phyloP scores from a whole-genome alignment of 176 grass and related monocot genomes.

The Juncus inflexus region DNA sequence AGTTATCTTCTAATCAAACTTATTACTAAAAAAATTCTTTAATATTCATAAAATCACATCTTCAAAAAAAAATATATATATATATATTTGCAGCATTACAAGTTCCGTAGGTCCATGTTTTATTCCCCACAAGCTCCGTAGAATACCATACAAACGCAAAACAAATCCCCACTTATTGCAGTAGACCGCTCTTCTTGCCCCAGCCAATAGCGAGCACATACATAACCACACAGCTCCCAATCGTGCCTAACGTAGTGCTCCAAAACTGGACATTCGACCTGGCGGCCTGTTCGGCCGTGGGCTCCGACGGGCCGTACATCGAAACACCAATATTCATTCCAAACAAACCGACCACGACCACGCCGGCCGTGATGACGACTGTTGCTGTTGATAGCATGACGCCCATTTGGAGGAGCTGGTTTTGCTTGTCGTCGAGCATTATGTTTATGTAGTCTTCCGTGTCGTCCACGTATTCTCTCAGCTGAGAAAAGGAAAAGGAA shows the following conservation, averaged over 20 bases:
- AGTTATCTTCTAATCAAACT: too few species aligned
- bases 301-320: conserved; percentile 34
- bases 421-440: conserved; percentile 87
- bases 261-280: conserved; percentile 57
- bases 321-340: conserved; percentile 77
- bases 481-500: conserved; percentile 11
- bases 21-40: too few species aligned
- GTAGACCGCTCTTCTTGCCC: conserved; percentile 69
- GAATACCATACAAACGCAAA: too few species aligned
- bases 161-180: conserved; percentile 41
- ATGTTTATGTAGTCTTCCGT: conserved; percentile 84
- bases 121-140: too few species aligned
- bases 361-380: conserved; percentile 54
- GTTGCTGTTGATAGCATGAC: conserved; percentile 73
- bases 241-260: conserved; percentile 58
- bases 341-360: conserved; percentile 62
- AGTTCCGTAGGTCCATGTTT: too few species aligned
- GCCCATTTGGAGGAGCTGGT: conserved; percentile 79
- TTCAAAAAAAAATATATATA: too few species aligned
- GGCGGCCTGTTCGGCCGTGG: conserved; percentile 33
- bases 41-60: too few species aligned
- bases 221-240: conserved; percentile 52
- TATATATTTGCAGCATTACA: too few species aligned
- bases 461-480: conserved; percentile 75
- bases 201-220: conserved; percentile 63